These are phyloP conservation scores for Moniliella sp. DNA, from an alignment of 1,284 basidiomycete genomes.

Conservation along the genomic window DNA sequence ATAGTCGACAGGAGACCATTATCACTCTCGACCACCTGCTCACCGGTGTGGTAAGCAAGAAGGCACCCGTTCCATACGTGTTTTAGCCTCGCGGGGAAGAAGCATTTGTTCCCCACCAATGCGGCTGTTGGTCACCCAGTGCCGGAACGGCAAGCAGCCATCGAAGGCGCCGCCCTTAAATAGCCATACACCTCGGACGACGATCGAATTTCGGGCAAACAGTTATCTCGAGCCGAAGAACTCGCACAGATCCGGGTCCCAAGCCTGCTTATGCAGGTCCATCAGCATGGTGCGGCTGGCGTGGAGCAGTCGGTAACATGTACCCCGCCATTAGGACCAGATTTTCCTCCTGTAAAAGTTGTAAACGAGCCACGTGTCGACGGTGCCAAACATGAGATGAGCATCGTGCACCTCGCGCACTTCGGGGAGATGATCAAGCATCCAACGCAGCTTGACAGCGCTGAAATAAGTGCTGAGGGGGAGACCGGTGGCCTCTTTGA, in stretches of 20 bases:
- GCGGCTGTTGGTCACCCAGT: slow-evolving; percentile 92
- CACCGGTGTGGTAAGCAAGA: slow-evolving; percentile 84
- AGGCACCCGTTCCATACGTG: slow-evolving; percentile 59
- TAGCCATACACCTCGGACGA: slow-evolving; percentile 77
- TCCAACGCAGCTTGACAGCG: slow-evolving; percentile 84
- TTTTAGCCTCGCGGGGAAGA: slow-evolving; percentile 33
- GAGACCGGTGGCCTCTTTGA: slow-evolving; percentile 35
- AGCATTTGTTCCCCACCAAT: slow-evolving; percentile 67
- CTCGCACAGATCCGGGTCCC: slow-evolving; percentile 59
- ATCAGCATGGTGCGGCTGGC: slow-evolving; percentile 86
- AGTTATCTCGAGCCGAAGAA: slow-evolving; percentile 65
- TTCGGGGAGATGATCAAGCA: slow-evolving; percentile 67
- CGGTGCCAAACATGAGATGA: slow-evolving; percentile 70
- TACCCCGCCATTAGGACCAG: slow-evolving; percentile 59
- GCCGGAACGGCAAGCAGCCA: slow-evolving; percentile 69
- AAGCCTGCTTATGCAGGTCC: slow-evolving; percentile 57
- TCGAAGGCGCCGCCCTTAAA: slow-evolving; percentile 49
- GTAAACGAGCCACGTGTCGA: slow-evolving; percentile 86
- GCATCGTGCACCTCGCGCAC: slow-evolving; percentile 65
- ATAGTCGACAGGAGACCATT: slow-evolving; percentile 80
- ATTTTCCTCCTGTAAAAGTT: slow-evolving; percentile 41
- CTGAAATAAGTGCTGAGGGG: slow-evolving; percentile 61
- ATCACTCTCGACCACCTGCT: slow-evolving; percentile 57
- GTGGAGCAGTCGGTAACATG: slow-evolving; percentile 90
- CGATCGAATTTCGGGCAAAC: slow-evolving; percentile 69